phyloP scores from a whole-genome alignment of 352 stramenopile genomes.

The Phytophthora palmivora region DNA sequence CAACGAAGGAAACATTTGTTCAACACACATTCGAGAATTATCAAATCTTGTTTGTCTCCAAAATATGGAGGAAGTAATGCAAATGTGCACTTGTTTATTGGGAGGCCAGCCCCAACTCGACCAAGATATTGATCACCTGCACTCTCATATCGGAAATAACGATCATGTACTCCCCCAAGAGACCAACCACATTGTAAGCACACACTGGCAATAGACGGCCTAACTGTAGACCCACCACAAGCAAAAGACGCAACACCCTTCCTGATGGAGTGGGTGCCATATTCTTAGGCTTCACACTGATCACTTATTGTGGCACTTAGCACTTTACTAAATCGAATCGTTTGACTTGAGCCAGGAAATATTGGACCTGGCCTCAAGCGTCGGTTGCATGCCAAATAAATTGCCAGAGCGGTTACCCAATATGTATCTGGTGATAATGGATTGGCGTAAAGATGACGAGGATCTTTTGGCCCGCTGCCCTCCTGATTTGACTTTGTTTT shows the following conservation, averaged over 20 bases:
- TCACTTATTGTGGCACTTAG: too few relatives aligned
- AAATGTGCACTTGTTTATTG: slow-evolving; percentile 11
- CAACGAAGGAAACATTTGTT: too few relatives aligned
- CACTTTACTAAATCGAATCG: too few relatives aligned
- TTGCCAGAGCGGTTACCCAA: too few relatives aligned
- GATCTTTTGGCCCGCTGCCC: too few relatives aligned
- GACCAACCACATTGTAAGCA: slow-evolving; percentile 18
- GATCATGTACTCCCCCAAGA: slow-evolving; percentile 9
- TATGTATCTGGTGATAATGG: too few relatives aligned
- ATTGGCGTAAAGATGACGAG: too few relatives aligned
- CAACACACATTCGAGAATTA: too few relatives aligned
- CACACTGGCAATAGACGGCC: slow-evolving; percentile 14
- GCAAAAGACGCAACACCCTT: slow-evolving; percentile 24
- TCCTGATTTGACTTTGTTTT: too few relatives aligned
- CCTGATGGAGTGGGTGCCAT: slow-evolving; percentile 25
- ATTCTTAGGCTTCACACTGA: neutral
- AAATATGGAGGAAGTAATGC: slow-evolving; percentile 14
- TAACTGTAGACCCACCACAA: slow-evolving; percentile 15
- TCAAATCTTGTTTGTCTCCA: neutral
- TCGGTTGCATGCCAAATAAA: too few relatives aligned
- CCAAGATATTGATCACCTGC: slow-evolving; percentile 20
- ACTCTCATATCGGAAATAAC: slow-evolving; percentile 23
- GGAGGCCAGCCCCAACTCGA: slow-evolving; percentile 14
- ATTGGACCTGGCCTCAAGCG: too few relatives aligned
- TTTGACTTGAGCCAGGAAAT: too few relatives aligned